These are phyloP conservation scores for Mortierella sp. DNA, from an alignment of 371 early-diverging fungal species.

Conservation along the genomic window DNA sequence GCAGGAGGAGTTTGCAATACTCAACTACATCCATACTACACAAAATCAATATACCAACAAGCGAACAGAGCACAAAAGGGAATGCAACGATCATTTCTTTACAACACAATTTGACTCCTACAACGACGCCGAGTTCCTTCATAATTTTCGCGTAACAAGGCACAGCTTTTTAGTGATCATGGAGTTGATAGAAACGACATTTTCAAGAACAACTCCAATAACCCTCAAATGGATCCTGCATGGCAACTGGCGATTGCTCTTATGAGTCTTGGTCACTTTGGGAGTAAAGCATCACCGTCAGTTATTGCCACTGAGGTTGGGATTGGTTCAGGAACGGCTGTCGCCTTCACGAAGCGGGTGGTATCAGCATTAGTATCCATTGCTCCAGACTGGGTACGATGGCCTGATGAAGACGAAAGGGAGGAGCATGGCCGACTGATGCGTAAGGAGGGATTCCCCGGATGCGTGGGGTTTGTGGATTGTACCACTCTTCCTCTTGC, in stretches of 20 bases:
- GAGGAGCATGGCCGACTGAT: slow-evolving; percentile 17
- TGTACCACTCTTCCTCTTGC: slow-evolving; percentile 17
- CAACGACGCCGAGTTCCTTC: slow-evolving; percentile 3
- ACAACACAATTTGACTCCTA: neutral
- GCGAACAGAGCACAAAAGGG: too few relatives aligned
- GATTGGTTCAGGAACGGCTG: neutral
- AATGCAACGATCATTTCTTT: neutral
- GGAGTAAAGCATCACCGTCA: neutral
- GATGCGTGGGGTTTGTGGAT: slow-evolving; percentile 29
- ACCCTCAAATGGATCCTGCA: neutral
- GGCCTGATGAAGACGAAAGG: slow-evolving; percentile 13
- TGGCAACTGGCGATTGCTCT: slow-evolving; percentile 25
- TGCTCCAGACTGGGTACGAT: slow-evolving; percentile 6
- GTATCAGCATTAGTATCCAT: slow-evolving; percentile 15
- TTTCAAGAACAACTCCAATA: slow-evolving; percentile 12
- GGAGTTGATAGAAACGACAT: slow-evolving; percentile 10
- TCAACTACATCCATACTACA: too few relatives aligned
- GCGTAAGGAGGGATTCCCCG: slow-evolving; percentile 29
- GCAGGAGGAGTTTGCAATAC: too few relatives aligned
- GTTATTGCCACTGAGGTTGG: neutral
- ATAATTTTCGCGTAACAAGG: neutral
- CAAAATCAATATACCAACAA: too few relatives aligned
- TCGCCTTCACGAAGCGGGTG: slow-evolving; percentile 6
- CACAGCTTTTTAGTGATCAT: neutral
- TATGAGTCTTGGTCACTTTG: neutral